Evolutionary conservation across 2,329 filamentous ascomycete genomes (phyloP).

Genomic region (Drechslera avenae): DNA sequence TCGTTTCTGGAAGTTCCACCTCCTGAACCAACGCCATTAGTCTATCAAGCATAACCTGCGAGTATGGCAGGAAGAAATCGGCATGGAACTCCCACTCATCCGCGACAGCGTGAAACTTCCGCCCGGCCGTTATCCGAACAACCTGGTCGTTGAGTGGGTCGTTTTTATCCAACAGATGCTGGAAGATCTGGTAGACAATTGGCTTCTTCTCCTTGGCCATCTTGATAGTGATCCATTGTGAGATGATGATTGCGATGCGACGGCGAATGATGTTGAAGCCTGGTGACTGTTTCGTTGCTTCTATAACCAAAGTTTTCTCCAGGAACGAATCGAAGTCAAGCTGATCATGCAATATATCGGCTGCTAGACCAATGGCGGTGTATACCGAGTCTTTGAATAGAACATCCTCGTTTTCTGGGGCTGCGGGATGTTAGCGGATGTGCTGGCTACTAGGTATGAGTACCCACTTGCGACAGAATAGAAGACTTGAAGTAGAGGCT

Average conservation of each 20-base stretch:
- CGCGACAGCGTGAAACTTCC: constrained; percentile 78
- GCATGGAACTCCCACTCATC: constrained; percentile 84
- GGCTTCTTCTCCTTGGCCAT: constrained; percentile 70
- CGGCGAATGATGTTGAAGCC: constrained; percentile 83
- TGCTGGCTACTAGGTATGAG: not conserved
- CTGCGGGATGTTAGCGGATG: constrained; percentile 42
- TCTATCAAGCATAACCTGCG: constrained; percentile 71
- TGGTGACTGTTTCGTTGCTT: constrained; percentile 71
- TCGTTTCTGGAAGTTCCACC: constrained; percentile 83
- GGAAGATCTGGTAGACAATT: constrained; percentile 85
- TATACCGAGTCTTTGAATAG: constrained; percentile 93
- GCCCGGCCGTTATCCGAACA: constrained; percentile 86
- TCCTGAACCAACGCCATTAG: constrained; percentile 80
- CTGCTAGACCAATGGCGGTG: constrained; percentile 85
- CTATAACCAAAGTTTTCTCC: constrained; percentile 72
- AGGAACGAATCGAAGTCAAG: constrained; percentile 87
- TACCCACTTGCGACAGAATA: constrained; percentile 70
- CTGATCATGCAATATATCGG: constrained; percentile 72
- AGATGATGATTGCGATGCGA: constrained; percentile 84
- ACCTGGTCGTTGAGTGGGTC: constrained; percentile 87
- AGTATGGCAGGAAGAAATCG: constrained; percentile 76
- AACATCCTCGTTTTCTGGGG: constrained; percentile 68
- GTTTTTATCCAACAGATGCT: constrained; percentile 77
- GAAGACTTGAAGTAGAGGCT: constrained; percentile 83
- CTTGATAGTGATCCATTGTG: constrained; percentile 85